phyloP scores from a whole-genome alignment of 2,329 filamentous ascomycete species.

The Rhinocladiella mackenziei region DNA sequence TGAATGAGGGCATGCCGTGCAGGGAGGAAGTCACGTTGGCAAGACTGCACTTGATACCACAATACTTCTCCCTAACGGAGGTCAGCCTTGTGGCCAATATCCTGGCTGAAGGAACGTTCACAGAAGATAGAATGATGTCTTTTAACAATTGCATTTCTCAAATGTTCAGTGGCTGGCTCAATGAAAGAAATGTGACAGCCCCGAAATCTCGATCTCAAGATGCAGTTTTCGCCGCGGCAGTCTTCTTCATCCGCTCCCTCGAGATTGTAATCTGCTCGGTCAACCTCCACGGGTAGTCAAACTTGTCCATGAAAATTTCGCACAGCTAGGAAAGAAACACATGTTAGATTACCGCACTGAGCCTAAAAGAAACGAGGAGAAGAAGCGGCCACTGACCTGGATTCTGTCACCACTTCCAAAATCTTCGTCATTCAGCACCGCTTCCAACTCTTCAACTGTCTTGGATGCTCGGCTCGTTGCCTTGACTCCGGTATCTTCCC shows the following conservation, averaged over 20 bases:
- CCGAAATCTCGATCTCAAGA: too few relatives aligned
- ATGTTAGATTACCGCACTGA: conserved; percentile 7
- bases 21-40: conserved; percentile 1
- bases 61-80: too few relatives aligned
- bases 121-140: too few relatives aligned
- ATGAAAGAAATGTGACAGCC: too few relatives aligned
- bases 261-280: conserved; percentile 15
- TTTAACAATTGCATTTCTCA: too few relatives aligned
- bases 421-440: conserved; percentile 17
- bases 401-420: conserved; percentile 18
- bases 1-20: conserved; percentile 14
- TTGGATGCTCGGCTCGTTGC: conserved; percentile 19
- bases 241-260: conserved; percentile 7
- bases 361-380: neutral
- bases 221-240: neutral
- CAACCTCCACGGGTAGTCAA: conserved; percentile 23
- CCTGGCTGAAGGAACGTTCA: too few relatives aligned
- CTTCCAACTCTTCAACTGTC: conserved; percentile 23
- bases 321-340: conserved; percentile 18
- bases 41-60: neutral
- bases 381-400: conserved; percentile 12
- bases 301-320: conserved; percentile 24
- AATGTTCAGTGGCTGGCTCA: too few relatives aligned
- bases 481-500: conserved; percentile 38
- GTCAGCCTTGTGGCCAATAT: too few relatives aligned